Percentiles rank a stretch among this genome's conserved stretches.
Conservation (phyloP, 1,139 yeast genomes). For the Diutina ranongensis region DNA sequence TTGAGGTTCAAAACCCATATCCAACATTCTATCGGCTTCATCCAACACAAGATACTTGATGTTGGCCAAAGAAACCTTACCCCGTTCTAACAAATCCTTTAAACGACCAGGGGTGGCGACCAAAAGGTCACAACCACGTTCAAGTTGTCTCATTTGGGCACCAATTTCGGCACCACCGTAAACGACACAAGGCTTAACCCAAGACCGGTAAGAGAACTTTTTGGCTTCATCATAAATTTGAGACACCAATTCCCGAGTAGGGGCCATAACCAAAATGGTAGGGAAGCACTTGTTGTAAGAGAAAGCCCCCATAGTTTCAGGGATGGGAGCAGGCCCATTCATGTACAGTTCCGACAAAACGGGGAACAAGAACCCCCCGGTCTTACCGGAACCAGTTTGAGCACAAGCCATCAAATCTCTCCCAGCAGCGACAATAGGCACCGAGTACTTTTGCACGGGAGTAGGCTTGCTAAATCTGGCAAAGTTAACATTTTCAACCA, state of each 20-base stretch:
- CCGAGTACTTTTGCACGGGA: constrained; percentile 97
- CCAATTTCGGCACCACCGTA: constrained; percentile 98
- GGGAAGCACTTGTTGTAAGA: constrained; percentile 77
- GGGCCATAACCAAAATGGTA: constrained; percentile 93
- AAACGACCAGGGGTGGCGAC: constrained; percentile 99
- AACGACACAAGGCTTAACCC: constrained; percentile 95
- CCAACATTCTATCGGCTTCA: constrained; percentile 99
- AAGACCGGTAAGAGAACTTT: constrained; percentile 93
- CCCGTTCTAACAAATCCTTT: constrained; percentile 91
- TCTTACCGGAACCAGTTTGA: constrained; percentile 99
- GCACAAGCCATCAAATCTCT: constrained; percentile 99
- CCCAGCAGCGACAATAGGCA: constrained; percentile 90
- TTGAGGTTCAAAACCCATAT: constrained; percentile 99
- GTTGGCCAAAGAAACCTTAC: constrained; percentile 77
- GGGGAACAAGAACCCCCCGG: constrained; percentile 97
- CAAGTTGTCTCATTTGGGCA: constrained; percentile 76
- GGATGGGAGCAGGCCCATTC: constrained; percentile 66
- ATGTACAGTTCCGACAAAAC: constrained; percentile 84
- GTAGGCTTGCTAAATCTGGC: constrained; percentile 95
- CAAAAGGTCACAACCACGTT: constrained; percentile 87
- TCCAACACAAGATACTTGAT: constrained; percentile 91
- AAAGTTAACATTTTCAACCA: constrained; percentile 75
- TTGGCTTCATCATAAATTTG: constrained; percentile 94
- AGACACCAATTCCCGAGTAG: constrained; percentile 96
- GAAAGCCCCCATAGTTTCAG: constrained; percentile 41